Evolutionary conservation across 805 yeast species (phyloP).

Genomic region (Teunomyces barrocoloradensis): DNA sequence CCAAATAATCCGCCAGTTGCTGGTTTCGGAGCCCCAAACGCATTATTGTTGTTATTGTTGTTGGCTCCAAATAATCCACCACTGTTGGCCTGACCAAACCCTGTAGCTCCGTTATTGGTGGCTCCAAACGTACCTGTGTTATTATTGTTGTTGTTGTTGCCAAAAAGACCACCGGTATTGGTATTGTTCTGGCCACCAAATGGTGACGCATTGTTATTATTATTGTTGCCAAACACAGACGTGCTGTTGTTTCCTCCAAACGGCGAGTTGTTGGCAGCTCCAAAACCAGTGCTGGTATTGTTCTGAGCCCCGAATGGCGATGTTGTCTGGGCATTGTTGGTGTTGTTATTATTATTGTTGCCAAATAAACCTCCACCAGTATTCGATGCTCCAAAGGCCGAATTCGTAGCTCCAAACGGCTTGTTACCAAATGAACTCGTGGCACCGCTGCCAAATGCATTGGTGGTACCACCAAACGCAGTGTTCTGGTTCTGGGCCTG

Average conservation of each 20-base stretch:
- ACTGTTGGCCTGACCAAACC: slow-evolving; percentile 14
- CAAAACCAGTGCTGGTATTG: slow-evolving; percentile 16
- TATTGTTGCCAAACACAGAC: slow-evolving; percentile 28
- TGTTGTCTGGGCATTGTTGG: slow-evolving; percentile 13
- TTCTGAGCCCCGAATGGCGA: slow-evolving; percentile 24
- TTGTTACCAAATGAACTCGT: not conserved
- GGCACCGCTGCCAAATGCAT: slow-evolving; percentile 23
- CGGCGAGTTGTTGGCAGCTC: slow-evolving; percentile 17
- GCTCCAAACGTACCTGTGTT: slow-evolving; percentile 11
- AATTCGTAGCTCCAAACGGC: slow-evolving; percentile 10
- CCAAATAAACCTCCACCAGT: slow-evolving; percentile 40
- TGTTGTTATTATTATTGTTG: slow-evolving; percentile 17
- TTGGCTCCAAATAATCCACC: slow-evolving; percentile 32
- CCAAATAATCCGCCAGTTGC: slow-evolving; percentile 17
- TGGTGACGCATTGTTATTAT: slow-evolving; percentile 5
- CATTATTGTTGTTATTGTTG: slow-evolving; percentile 15
- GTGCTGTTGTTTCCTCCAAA: slow-evolving; percentile 14
- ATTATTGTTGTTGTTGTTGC: slow-evolving; percentile 9
- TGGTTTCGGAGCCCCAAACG: too few relatives aligned
- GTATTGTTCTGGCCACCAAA: slow-evolving; percentile 5
- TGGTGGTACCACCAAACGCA: slow-evolving; percentile 37
- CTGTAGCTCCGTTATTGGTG: slow-evolving; percentile 8
- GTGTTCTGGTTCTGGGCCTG: slow-evolving; percentile 20
- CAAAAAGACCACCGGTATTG: slow-evolving; percentile 23
- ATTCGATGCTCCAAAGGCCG: slow-evolving; percentile 14